Percentiles rank a stretch among this genome's conserved stretches.
These are phyloP conservation scores for Citrus mangshanensis DNA, from an alignment of 345 rosid genomes.

Conservation along the genomic window DNA sequence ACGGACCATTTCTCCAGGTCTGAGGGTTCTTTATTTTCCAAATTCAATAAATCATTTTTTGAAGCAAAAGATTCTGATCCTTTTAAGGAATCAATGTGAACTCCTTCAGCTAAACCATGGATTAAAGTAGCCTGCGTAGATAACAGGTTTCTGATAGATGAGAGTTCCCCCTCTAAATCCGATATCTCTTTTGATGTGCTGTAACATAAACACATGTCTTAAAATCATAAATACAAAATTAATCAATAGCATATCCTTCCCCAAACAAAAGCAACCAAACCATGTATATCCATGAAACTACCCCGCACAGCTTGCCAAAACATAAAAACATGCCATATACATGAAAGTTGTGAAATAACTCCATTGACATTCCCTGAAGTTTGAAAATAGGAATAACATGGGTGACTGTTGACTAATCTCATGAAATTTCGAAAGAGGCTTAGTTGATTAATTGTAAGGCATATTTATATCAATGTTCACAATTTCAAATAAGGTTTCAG, in stretches of 20 bases:
- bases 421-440: neutral
- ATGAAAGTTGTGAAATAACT: neutral
- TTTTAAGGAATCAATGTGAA: slow-evolving; percentile 53
- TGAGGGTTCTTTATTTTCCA: slow-evolving; percentile 62
- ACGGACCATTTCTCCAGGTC: slow-evolving; percentile 82
- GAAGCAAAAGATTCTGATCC: slow-evolving; percentile 39
- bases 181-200: slow-evolving; percentile 99
- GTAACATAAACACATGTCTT: slow-evolving; percentile 20
- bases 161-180: slow-evolving; percentile 95
- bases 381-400: neutral
- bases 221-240: neutral
- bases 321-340: neutral
- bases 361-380: neutral
- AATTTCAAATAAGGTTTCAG: neutral
- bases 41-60: slow-evolving; percentile 29
- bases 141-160: slow-evolving; percentile 82
- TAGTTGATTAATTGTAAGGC: neutral
- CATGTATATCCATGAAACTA: neutral
- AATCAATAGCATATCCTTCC: neutral
- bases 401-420: too few species aligned
- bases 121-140: slow-evolving; percentile 94
- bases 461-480: neutral
- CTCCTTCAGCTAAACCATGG: slow-evolving; percentile 92
- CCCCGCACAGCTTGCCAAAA: neutral
- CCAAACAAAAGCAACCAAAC: neutral